A percentile compares a stretch with the other conserved stretches of the same genome.
Conservation (phyloP, 2,329 filamentous ascomycete genomes). For the Capronia coronata region DNA sequence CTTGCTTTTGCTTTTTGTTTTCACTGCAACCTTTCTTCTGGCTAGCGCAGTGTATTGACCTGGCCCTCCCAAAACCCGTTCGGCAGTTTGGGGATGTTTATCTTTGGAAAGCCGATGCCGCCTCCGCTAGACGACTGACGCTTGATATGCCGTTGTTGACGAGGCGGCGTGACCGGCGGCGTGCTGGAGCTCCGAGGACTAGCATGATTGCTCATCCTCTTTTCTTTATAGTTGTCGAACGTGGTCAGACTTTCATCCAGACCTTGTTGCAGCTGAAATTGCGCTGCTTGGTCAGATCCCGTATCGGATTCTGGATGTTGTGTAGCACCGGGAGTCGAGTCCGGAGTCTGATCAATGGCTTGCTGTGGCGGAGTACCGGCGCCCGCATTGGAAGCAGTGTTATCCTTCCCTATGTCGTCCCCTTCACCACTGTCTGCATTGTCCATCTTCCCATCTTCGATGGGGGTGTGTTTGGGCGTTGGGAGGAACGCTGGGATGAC, state of each 20-base stretch:
- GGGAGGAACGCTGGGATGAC: constrained; percentile 61
- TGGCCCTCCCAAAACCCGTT: constrained; percentile 25
- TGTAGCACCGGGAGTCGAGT: constrained; percentile 7
- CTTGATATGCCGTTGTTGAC: constrained; percentile 12
- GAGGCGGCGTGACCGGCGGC: constrained; percentile 21
- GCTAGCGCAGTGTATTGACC: constrained; percentile 24
- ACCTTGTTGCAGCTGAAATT: constrained; percentile 22
- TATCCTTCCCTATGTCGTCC: constrained; percentile 8
- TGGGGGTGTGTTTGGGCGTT: constrained; percentile 21
- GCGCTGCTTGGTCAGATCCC: constrained; percentile 12
- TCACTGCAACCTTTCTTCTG: background rate
- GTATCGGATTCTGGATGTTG: constrained; percentile 10
- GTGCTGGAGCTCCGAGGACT: constrained; percentile 11
- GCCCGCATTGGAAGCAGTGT: constrained; percentile 3
- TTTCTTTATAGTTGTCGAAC: constrained; percentile 26
- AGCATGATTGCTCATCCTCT: constrained; percentile 7
- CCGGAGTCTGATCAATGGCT: background rate
- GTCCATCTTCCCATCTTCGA: constrained; percentile 14
- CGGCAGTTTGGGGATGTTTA: constrained; percentile 27
- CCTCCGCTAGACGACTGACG: constrained; percentile 12
- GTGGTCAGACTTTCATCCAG: constrained; percentile 26
- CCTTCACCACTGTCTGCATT: constrained; percentile 7
- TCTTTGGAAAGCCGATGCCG: constrained; percentile 25
- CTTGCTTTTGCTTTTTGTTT: background rate
- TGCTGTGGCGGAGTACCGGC: constrained; percentile 1